Percentiles rank a stretch among this genome's conserved stretches.
phyloP scores from a whole-genome alignment of 1,139 yeast genomes.

The Debaryomycetaceae sp. region DNA sequence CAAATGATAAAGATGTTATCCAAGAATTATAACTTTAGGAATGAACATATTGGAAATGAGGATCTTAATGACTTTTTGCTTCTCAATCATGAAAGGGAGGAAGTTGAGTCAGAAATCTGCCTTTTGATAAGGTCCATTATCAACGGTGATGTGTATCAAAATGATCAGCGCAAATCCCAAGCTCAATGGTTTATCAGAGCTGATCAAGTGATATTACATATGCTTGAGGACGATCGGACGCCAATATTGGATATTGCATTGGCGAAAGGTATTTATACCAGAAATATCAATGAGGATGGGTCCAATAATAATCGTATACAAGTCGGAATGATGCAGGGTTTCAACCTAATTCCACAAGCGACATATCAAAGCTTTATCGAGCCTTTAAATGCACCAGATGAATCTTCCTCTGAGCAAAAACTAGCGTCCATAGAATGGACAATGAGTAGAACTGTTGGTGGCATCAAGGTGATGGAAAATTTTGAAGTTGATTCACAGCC shows the following conservation, averaged over 20 bases:
- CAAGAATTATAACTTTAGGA: conserved; percentile 38
- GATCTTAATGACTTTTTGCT: conserved; percentile 33
- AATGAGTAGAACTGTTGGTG: conserved; percentile 65
- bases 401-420: conserved; percentile 17
- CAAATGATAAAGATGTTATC: conserved; percentile 19
- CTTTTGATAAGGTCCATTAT: conserved; percentile 39
- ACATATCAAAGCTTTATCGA: conserved; percentile 35
- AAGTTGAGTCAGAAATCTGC: conserved; percentile 32
- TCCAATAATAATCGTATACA: conserved; percentile 38
- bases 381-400: conserved; percentile 20
- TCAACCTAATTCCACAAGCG: conserved; percentile 33
- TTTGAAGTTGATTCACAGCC: conserved; percentile 55
- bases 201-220: conserved; percentile 40
- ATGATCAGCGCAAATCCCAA: conserved; percentile 10
- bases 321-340: conserved; percentile 46
- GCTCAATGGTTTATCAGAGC: conserved; percentile 64
- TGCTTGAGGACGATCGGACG: conserved; percentile 41
- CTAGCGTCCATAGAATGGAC: conserved; percentile 56
- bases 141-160: conserved; percentile 29
- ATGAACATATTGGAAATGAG: conserved; percentile 31
- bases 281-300: conserved; percentile 48
- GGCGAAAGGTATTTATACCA: conserved; percentile 38
- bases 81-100: conserved; percentile 26
- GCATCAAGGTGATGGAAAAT: conserved; percentile 57
- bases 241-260: conserved; percentile 42